Conservation (phyloP, 2,329 filamentous ascomycete genomes). For the Pyrenophora seminiperda region DNA sequence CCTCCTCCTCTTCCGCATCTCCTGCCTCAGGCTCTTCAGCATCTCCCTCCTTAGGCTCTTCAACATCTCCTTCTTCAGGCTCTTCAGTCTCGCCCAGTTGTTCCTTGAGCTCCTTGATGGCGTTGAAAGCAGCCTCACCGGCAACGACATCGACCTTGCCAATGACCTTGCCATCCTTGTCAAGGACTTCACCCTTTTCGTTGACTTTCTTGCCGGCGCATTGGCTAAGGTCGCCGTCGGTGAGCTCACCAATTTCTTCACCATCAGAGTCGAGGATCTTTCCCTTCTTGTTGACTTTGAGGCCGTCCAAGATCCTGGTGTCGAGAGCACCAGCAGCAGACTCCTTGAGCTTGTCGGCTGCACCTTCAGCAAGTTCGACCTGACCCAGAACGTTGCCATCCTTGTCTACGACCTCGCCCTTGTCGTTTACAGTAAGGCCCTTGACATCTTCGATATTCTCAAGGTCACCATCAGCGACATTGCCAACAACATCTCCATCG, state of each 20-base stretch:
- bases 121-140: constrained; percentile 58
- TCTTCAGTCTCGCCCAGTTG: constrained; percentile 51
- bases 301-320: constrained; percentile 56
- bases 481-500: constrained; percentile 56
- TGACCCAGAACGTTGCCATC: constrained; percentile 58
- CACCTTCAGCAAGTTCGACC: constrained; percentile 57
- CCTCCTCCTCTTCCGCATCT: constrained; percentile 8
- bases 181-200: constrained; percentile 57
- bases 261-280: constrained; percentile 58
- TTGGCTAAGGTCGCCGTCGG: constrained; percentile 52
- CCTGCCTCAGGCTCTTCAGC: background rate
- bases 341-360: constrained; percentile 55
- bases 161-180: constrained; percentile 57
- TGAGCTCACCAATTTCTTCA: constrained; percentile 57
- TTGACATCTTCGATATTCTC: constrained; percentile 51
- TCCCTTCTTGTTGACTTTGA: constrained; percentile 64
- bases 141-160: constrained; percentile 56
- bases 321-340: constrained; percentile 49
- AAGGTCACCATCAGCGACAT: constrained; percentile 53
- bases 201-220: constrained; percentile 57
- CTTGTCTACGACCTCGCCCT: constrained; percentile 57
- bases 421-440: constrained; percentile 57
- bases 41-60: background rate
- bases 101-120: constrained; percentile 54
- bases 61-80: constrained; percentile 8